phyloP scores from a whole-genome alignment of 257 asterid species.

The Gentiana macrophylla region DNA sequence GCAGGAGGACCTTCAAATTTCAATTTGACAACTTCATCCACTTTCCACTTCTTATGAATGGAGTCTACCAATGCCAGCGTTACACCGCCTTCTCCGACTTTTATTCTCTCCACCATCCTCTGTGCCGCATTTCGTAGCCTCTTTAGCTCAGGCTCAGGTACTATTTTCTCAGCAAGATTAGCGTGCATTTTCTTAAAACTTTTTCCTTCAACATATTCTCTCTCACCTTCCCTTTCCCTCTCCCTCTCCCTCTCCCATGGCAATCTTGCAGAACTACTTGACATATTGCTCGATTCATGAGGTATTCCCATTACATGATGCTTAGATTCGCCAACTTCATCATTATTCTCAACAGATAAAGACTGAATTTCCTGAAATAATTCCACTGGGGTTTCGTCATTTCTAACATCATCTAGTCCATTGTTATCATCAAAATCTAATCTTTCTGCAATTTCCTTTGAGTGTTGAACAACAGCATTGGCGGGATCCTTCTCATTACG shows the following conservation, averaged over 20 bases:
- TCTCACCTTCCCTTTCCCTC: constrained; percentile 39
- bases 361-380: constrained; percentile 11
- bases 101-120: constrained; percentile 77
- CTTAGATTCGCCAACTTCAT: constrained; percentile 6
- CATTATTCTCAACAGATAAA: constrained; percentile 9
- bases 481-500: constrained; percentile 6
- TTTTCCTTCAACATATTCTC: constrained; percentile 20
- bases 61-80: constrained; percentile 60
- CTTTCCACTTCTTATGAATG: constrained; percentile 69
- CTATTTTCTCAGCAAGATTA: constrained; percentile 48
- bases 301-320: constrained; percentile 11
- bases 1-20: constrained; percentile 82
- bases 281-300: constrained; percentile 1
- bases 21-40: constrained; percentile 72
- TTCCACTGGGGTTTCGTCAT: constrained; percentile 12
- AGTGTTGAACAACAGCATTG: constrained; percentile 10
- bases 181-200: constrained; percentile 29
- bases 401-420: constrained; percentile 12
- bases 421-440: constrained; percentile 10
- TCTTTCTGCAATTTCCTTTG: constrained; percentile 13
- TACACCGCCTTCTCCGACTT: constrained; percentile 72
- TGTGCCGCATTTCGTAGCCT: constrained; percentile 66
- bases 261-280: constrained; percentile 16
- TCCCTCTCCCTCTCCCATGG: constrained; percentile 55
- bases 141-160: constrained; percentile 74